Evolutionary conservation across 495 filamentous ascomycete species (phyloP), one percentile per base, ranked within the genome.

Genomic region (Oleoguttula mirabilis): DNA sequence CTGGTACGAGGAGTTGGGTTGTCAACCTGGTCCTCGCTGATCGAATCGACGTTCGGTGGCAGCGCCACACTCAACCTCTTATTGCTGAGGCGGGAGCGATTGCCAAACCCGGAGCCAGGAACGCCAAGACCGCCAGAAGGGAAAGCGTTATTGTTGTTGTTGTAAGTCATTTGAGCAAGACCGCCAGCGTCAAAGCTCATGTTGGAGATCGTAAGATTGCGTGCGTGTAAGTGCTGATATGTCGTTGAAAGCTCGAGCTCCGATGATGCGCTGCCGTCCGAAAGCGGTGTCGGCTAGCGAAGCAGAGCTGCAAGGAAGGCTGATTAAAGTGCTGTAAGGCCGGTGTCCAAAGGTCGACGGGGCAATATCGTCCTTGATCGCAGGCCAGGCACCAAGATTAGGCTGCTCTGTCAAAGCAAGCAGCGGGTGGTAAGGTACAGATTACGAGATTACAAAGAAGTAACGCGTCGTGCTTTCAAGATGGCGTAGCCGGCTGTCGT

Each of bases 101-200:
- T 87, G 38, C 84, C 84, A 57, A 93, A 81, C 47, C 82, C 82
- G 48, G 82, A 79, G 48, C 72, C 65, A 14, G 84, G 79, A 60
- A 81, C 76, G 45, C 79, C 81, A 55, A 90, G 66, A 50, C 69
- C 70, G 47, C 55, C 57, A 59, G 76, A 77, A 66, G 75, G 68
- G 52, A 68, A 67, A 60, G 76, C 80, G 61, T 72, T 73, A 39
- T 34, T 27, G 52, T 59, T 81, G 51, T 53, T 56, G 67, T 82
- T 80, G 73, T 88, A 92, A 63, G 84, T 81, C 92, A 98, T 96
- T 72, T 94, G 90, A 87, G 88, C 81, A 72, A 94, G 84, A 87
- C 87, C 86, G 75, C 88, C 90, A 75, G 88, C 77, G 87, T 94
- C 81, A 77, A 94, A 90, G 73, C 81, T 86, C 82, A 79, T 68